phyloP scores from a whole-genome alignment of 1,284 basidiomycete species.

The Wallemia mellicola region DNA sequence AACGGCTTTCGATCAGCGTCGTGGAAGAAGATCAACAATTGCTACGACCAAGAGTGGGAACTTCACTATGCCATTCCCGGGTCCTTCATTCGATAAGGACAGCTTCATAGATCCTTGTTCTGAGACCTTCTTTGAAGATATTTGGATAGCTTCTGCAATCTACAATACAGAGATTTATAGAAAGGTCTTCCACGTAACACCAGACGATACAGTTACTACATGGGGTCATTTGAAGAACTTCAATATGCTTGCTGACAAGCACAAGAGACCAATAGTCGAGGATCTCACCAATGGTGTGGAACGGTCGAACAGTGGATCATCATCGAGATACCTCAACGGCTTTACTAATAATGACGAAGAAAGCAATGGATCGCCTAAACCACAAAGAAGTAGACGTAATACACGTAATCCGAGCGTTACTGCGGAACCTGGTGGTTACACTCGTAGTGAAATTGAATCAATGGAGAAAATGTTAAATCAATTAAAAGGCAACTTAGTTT shows the following conservation, averaged over 20 bases:
- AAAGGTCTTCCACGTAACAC: slow-evolving; percentile 61
- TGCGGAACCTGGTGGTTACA: background rate
- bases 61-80: slow-evolving; percentile 31
- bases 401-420: slow-evolving; percentile 1
- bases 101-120: slow-evolving; percentile 62
- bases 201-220: slow-evolving; percentile 27
- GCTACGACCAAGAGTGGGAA: background rate
- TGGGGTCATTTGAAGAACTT: slow-evolving; percentile 84
- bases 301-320: slow-evolving; percentile 6
- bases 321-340: slow-evolving; percentile 8
- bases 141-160: slow-evolving; percentile 55
- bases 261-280: slow-evolving; percentile 11
- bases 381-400: slow-evolving; percentile 1
- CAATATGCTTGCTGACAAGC: slow-evolving; percentile 15
- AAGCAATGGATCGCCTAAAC: slow-evolving; percentile 13
- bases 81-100: slow-evolving; percentile 39
- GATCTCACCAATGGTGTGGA: background rate
- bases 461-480: slow-evolving; percentile 56
- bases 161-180: slow-evolving; percentile 80
- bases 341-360: slow-evolving; percentile 15
- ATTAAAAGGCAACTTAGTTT: slow-evolving; percentile 42
- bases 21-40: background rate
- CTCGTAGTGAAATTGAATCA: slow-evolving; percentile 45
- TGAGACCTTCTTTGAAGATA: slow-evolving; percentile 56
- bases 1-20: background rate